phyloP scores from a whole-genome alignment of 768 basidiomycete genomes.

The Tylopilus sp. region DNA sequence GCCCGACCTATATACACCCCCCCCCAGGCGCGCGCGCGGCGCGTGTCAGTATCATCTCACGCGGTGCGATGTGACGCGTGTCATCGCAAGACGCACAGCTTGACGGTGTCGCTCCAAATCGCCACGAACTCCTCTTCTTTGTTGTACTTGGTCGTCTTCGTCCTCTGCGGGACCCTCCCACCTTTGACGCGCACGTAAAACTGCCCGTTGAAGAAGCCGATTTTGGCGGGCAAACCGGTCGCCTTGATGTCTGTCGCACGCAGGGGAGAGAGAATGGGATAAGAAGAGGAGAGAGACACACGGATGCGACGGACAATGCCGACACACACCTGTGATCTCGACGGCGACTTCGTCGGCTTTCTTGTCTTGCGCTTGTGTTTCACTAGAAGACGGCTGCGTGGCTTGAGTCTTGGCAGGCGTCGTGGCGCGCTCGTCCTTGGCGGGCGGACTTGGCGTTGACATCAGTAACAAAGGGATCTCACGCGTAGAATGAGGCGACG shows the following conservation, averaged over 20 bases:
- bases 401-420: neutral
- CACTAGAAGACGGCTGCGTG: no score
- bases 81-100: conserved; percentile 16
- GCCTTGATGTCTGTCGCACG: conserved; percentile 30
- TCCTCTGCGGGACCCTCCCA: conserved; percentile 25
- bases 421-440: neutral
- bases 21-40: no score
- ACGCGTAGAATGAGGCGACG: neutral
- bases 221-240: conserved; percentile 32
- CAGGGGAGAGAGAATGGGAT: neutral
- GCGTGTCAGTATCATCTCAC: neutral
- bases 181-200: conserved; percentile 31
- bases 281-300: no score
- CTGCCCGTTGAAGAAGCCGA: conserved; percentile 27
- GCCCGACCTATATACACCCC: conserved; percentile 20
- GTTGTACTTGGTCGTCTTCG: conserved; percentile 25
- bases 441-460: conserved; percentile 12
- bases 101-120: conserved; percentile 26
- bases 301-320: no score
- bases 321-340: conserved; percentile 26
- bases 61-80: neutral
- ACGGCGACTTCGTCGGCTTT: conserved; percentile 20
- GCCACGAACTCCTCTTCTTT: conserved; percentile 29
- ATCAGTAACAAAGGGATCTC: conserved; percentile 10
- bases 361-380: neutral